phyloP scores from a whole-genome alignment of 1,139 yeast species.

The Zygoascus meyerae region DNA sequence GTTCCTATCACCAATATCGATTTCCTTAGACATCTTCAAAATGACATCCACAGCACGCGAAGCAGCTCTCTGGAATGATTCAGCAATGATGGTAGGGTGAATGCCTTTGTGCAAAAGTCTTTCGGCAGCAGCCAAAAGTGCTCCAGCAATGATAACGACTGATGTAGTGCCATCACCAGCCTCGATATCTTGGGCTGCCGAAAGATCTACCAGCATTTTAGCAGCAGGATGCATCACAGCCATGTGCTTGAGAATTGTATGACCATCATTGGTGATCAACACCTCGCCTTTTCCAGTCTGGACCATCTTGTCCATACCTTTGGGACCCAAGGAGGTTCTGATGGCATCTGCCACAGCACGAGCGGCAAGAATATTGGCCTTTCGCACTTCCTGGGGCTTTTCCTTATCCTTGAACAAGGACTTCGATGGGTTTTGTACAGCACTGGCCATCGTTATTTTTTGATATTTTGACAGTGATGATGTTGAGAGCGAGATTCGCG shows the following conservation, averaged over 20 bases:
- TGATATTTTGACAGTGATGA: not conserved
- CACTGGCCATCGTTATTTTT: constrained; percentile 15
- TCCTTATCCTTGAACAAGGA: constrained; percentile 91
- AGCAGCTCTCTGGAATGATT: constrained; percentile 92
- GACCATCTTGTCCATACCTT: constrained; percentile 98
- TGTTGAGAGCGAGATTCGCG: too few species aligned
- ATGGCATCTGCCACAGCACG: constrained; percentile 98
- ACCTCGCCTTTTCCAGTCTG: constrained; percentile 89
- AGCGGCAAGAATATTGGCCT: constrained; percentile 89
- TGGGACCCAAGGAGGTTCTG: constrained; percentile 95
- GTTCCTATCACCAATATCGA: constrained; percentile 70
- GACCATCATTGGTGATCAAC: constrained; percentile 96
- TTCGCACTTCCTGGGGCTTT: constrained; percentile 96
- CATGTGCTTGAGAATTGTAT: constrained; percentile 87
- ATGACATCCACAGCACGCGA: constrained; percentile 77
- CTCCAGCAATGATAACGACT: constrained; percentile 93
- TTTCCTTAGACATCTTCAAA: constrained; percentile 75
- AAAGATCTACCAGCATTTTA: constrained; percentile 92
- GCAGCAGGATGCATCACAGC: constrained; percentile 98
- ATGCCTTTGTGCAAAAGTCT: constrained; percentile 81
- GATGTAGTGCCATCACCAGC: constrained; percentile 99
- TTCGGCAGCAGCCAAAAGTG: constrained; percentile 91
- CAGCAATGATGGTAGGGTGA: constrained; percentile 93
- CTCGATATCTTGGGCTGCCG: constrained; percentile 96
- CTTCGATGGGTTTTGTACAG: constrained; percentile 52